A percentile compares a stretch with the other conserved stretches of the same genome.
Evolutionary conservation across 495 filamentous ascomycete species (phyloP).

Genomic region (Aspergillus steynii): DNA sequence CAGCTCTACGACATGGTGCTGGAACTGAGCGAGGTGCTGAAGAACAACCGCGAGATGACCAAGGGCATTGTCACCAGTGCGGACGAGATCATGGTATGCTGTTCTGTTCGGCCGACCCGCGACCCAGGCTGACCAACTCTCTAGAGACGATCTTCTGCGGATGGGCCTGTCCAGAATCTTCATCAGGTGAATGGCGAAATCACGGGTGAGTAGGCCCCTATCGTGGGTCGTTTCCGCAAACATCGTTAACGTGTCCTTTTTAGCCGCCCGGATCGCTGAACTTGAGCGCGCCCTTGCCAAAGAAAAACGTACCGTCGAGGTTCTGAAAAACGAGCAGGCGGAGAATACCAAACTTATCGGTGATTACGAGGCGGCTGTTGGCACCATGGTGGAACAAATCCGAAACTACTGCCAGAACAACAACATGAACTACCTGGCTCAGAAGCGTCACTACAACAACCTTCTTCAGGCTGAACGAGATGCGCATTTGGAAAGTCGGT

Average conservation of each 20-base stretch:
- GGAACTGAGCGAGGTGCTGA: conserved; percentile 73
- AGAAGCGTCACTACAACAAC: conserved; percentile 61
- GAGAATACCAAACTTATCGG: conserved; percentile 55
- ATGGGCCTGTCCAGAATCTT: conserved; percentile 42
- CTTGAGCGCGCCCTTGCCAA: conserved; percentile 53
- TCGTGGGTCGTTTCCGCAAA: background rate
- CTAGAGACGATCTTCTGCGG: conserved; percentile 45
- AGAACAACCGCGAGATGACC: conserved; percentile 74
- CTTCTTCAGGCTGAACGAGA: conserved; percentile 59
- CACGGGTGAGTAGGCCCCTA: conserved; percentile 29
- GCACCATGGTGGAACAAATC: conserved; percentile 59
- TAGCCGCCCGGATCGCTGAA: conserved; percentile 51
- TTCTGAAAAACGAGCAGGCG: conserved; percentile 49
- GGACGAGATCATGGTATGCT: conserved; percentile 57
- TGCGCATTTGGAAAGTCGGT: conserved; percentile 54
- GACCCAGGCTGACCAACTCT: conserved; percentile 16
- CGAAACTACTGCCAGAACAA: conserved; percentile 63
- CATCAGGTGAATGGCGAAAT: conserved; percentile 53
- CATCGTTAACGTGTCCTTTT: background rate
- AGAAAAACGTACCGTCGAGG: conserved; percentile 47
- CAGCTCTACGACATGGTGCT: conserved; percentile 82
- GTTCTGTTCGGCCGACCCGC: background rate
- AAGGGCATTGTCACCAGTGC: conserved; percentile 71
- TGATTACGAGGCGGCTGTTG: conserved; percentile 58
- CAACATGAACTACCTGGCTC: conserved; percentile 55